Base-by-base conservation (phyloP, 2,329 filamentous ascomycete genomes). In the Eutypa lata region DNA sequence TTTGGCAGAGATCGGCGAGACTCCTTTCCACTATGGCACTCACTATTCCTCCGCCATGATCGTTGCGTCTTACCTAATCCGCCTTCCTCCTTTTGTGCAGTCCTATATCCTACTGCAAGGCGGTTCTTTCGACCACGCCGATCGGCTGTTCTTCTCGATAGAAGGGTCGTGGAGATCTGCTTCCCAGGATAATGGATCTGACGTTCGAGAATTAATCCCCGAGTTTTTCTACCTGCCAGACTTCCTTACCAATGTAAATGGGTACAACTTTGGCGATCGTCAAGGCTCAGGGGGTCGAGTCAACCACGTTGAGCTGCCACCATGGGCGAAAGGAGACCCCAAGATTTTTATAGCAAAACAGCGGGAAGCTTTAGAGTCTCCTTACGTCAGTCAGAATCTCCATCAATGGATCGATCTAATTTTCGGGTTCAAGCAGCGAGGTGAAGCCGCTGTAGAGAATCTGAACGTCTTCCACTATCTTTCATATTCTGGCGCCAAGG, bases 1-100 rank as follows among this genome's bases (percentile, higher is more conserved):
- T 16, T 87, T 99, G 68, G 87, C 87, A 1, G 94, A 97, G 67
- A 96, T 99, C 78, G 90, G 88, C 7, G 92, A 96, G 45, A 87
- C 89, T 1, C 89, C 94, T 0, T 99, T 97, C 68, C 94, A 99
- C 68, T 99, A 97, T 61, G 94, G 94, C 18, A 99, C 95, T 0
- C 95, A 99, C 68, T 99, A 99, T 70, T 97, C 94, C 1, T 97
- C 94, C 2, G 94, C 94, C 7, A 99, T 97, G 94, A 97, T 96
- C 54, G 94, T 99, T 7, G 91, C 91, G 13, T 97, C 92, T 0
- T 99, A 97, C 65, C 80, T 99, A 40, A 97, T 99, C 63, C 88
- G 94, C 18, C 79, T 99, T 16, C 93, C 96, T 48, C 94, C 94
- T 0, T 99, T 97, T 68, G 93, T 97, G 22, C 91, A 97, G 62